Conservation (phyloP, 441 rosid genomes). For the Populus hybrid region DNA sequence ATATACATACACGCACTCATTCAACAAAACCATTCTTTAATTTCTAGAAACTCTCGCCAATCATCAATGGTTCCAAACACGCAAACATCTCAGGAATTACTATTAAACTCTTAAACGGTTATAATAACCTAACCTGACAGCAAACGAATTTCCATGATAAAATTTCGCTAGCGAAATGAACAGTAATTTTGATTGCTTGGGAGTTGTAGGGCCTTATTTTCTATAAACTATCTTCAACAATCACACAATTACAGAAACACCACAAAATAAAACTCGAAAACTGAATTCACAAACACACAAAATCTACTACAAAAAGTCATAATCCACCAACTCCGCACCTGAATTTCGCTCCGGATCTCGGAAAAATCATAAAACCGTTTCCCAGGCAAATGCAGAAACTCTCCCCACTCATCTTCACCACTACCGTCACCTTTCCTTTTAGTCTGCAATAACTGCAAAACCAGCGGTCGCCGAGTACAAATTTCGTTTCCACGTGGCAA, state of each 20-base stretch:
- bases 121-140: neutral
- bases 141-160: neutral
- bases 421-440: conserved; percentile 19
- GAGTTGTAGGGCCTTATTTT: neutral
- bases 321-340: conserved; percentile 30
- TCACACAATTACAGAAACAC: neutral
- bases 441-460: conserved; percentile 47
- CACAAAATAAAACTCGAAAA: neutral
- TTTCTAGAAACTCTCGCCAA: neutral
- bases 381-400: conserved; percentile 52
- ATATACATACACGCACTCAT: neutral
- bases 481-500: conserved; percentile 67
- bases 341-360: conserved; percentile 51
- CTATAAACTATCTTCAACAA: neutral
- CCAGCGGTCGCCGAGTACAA: conserved; percentile 66
- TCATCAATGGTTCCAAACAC: neutral
- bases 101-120: neutral
- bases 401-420: conserved; percentile 49
- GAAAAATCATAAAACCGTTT: conserved; percentile 51
- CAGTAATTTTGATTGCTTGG: too few relatives aligned
- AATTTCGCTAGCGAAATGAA: too few relatives aligned
- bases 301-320: neutral
- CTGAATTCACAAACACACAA: neutral
- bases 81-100: neutral
- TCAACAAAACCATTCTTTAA: neutral